Evolutionary conservation across 2,329 filamentous ascomycete species (phyloP), one percentile per base, ranked within the genome.

Genomic region (Stemphylium vesicarium): DNA sequence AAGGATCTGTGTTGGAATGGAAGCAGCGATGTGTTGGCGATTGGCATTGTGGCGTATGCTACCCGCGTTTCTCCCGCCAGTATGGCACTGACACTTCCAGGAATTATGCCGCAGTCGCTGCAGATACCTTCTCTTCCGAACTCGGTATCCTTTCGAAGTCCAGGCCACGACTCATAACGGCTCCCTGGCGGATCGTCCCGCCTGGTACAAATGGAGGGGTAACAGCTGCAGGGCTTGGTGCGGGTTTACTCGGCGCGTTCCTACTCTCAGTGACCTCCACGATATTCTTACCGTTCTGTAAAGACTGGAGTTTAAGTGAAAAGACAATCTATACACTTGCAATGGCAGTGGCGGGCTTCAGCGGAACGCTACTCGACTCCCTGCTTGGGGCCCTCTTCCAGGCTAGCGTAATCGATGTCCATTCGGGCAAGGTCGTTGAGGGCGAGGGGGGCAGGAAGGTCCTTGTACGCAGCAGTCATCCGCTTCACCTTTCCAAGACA

Each of bases 51-150:
- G 29, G 79, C 78, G 64, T 80, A 78, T 24, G 58, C 51, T 32
- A 40, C 4, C 20, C 12, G 16, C 16, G 5, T 44, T 42, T 24
- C 29, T 32, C 20, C 18, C 10, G 20, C 22, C n/a, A 15, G 31
- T 22, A 38, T 43, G 18, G 35, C 45, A 48, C 66, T 70, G 35
- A 71, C 75, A 88, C 15, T 77, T 32, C 73, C 39, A 87, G 86
- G 32, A 94, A 96, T 78, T 99, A 99, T 70, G 94, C 92, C 22
- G 91, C 91, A 43, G 92, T 96, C 9, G 87, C 92, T 16, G 91
- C 94, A 44, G 95, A 99, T 75, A 99, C 95, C 0, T 95, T 97
- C 74, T 93, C 90, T 53, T 96, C 92, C 10, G 95, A 99, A 79
- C 86, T 99, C 16, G 95, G 95, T 12, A 99, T 99, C 52, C 82